Percentiles rank a stretch among this genome's conserved stretches.
These are phyloP conservation scores for Chionographis japonica DNA, from an alignment of 106 monocot genomes.

Conservation along the genomic window DNA sequence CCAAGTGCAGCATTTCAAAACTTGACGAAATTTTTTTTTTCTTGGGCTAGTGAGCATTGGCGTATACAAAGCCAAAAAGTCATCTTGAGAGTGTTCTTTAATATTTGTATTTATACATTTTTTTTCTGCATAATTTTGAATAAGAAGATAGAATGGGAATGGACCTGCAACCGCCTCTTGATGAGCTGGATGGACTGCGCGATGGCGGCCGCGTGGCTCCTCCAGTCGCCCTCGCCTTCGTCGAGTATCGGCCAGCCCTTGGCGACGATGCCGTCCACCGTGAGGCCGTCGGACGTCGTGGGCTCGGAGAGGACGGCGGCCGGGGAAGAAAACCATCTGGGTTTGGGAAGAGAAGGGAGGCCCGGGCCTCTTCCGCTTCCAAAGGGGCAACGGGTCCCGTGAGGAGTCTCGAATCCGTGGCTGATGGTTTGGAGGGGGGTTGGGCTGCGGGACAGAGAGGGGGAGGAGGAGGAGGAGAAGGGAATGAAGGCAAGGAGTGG, in stretches of 20 bases:
- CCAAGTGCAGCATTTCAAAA: too few species aligned
- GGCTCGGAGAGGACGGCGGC: conserved; percentile 14
- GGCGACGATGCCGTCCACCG: conserved; percentile 59
- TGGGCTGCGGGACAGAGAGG: not conserved
- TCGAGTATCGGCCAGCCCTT: conserved; percentile 80
- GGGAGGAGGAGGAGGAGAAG: not conserved
- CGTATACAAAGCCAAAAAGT: too few species aligned
- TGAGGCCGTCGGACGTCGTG: conserved; percentile 74
- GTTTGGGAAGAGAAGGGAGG: not conserved
- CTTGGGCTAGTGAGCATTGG: too few species aligned
- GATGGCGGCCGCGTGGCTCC: conserved; percentile 86
- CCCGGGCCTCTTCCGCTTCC: not conserved
- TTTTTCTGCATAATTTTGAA: not conserved
- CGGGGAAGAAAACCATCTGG: conserved; percentile 32
- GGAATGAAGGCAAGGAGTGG: not conserved
- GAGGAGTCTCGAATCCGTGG: not conserved
- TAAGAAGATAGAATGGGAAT: not conserved
- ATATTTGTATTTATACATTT: too few species aligned
- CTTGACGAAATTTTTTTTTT: too few species aligned
- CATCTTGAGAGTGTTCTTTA: too few species aligned
- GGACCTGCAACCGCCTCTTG: conserved; percentile 89
- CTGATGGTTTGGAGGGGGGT: not conserved
- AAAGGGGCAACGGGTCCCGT: not conserved
- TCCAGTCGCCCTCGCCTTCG: conserved; percentile 73
- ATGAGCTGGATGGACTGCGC: conserved; percentile 80